These are phyloP conservation scores for Backusella circina DNA, from an alignment of 192 early-diverging fungal species.

Conservation along the genomic window DNA sequence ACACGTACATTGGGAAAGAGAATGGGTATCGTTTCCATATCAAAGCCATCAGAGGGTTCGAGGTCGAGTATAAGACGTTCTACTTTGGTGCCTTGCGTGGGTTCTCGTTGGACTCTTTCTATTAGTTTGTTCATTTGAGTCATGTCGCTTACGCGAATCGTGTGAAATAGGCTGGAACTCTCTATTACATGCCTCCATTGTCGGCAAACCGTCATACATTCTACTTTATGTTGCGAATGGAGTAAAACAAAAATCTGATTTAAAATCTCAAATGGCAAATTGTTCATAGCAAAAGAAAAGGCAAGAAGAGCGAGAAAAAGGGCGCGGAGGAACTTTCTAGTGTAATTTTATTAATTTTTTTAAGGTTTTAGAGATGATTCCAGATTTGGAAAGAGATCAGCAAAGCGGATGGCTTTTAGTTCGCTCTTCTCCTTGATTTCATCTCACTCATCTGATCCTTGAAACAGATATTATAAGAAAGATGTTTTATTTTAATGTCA, in stretches of 20 bases:
- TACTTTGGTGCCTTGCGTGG: not conserved
- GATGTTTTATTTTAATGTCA: too few species aligned
- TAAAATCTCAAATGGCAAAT: not conserved
- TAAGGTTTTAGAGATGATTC: too few species aligned
- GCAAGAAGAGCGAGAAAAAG: not conserved
- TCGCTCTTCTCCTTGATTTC: too few species aligned
- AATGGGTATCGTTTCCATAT: not conserved
- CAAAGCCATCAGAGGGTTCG: not conserved
- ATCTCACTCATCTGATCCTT: too few species aligned
- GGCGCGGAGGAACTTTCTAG: not conserved
- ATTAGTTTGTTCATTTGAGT: not conserved
- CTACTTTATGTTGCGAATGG: not conserved
- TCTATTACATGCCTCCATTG: not conserved
- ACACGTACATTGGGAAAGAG: not conserved
- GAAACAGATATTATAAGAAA: too few species aligned
- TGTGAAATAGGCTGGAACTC: not conserved
- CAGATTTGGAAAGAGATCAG: too few species aligned
- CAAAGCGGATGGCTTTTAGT: too few species aligned
- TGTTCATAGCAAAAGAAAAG: not conserved
- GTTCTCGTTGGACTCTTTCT: not conserved
- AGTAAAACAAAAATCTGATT: not conserved
- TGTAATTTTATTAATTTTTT: too few species aligned
- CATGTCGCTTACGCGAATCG: not conserved
- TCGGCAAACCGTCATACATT: not conserved
- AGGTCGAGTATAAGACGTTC: not conserved